Base-by-base conservation (phyloP, 768 basidiomycete species). In the Amanita fuliginea region DNA sequence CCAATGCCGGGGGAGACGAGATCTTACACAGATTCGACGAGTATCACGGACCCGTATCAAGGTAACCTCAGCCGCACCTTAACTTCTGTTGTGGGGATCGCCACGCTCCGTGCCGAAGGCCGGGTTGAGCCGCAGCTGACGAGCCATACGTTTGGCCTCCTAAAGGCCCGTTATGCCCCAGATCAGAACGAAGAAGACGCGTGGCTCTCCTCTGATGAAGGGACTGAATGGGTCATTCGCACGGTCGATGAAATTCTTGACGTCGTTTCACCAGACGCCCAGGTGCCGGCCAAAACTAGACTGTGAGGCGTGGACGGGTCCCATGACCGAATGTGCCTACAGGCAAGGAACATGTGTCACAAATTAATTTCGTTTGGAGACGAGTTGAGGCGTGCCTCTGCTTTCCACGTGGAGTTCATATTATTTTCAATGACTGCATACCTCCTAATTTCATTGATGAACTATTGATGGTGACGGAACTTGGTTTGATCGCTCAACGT, bases 91-190 rank as follows among this genome's bases (percentile, higher is more conserved):
- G 82, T 90, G 53, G 92, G 86, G 26, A 81, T 86, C 41, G 83
- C 92, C 21, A 83, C 87, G 53, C 76, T 95, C 46, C 83, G 92
- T 51, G 81, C 92, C 24, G 89, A 93, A 59, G 81, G 77, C 24
- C 72, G 83, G 41, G 92, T 94, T 53, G 88, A 80, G 19, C 88
- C 91, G 6, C 92, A 95, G 63, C 73, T 95, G 51, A 83, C 71
- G 9, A 91, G 88, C 63, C 92, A 95, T 62, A 83, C 86, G 43
- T 92, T 89, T 64, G 92, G 92, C 10, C 75, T 95, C 56, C 80
- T 92, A 60, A 95, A 93, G 65, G 86, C 88, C 18, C 82, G 84
- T 49, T 59, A 75, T 42, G 69, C 71, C 41, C 74, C 76, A 46
- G 73, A 74, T 32, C 70, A 78, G 55, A 80, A 67, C 55, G 74